Evolutionary conservation across 23 red algal genomes (phyloP).

Genomic region (Gracilaria gracilis): DNA sequence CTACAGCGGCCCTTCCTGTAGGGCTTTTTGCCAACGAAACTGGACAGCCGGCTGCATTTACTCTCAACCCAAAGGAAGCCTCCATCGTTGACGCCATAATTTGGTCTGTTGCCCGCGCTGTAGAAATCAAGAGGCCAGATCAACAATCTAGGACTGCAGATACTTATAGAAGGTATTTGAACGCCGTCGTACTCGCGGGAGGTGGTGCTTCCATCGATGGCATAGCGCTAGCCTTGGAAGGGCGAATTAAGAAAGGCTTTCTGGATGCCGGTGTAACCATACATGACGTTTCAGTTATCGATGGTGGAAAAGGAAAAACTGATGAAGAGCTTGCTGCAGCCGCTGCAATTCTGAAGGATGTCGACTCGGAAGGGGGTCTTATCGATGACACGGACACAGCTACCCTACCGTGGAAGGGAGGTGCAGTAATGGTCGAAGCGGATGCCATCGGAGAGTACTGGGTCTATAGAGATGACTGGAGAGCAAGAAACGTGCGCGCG

Average conservation of each 20-base stretch:
- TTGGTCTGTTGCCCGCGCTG: slow-evolving; percentile 67
- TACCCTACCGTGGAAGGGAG: slow-evolving; percentile 77
- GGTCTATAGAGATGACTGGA: slow-evolving; percentile 76
- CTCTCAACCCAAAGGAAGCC: slow-evolving; percentile 30
- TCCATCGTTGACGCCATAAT: slow-evolving; percentile 74
- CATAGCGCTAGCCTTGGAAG: slow-evolving; percentile 61
- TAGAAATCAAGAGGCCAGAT: slow-evolving; percentile 40
- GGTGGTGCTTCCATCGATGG: slow-evolving; percentile 65
- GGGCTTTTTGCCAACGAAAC: slow-evolving; percentile 67
- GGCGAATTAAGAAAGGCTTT: slow-evolving; percentile 66
- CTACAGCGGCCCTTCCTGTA: slow-evolving; percentile 50
- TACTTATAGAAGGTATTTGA: slow-evolving; percentile 58
- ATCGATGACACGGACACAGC: slow-evolving; percentile 77
- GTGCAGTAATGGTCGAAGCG: slow-evolving; percentile 77
- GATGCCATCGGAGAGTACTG: slow-evolving; percentile 63
- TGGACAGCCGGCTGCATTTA: slow-evolving; percentile 54
- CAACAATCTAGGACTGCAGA: slow-evolving; percentile 63
- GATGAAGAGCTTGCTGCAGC: slow-evolving; percentile 72
- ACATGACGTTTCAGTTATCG: slow-evolving; percentile 64
- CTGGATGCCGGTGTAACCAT: slow-evolving; percentile 52
- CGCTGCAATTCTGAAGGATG: slow-evolving; percentile 51
- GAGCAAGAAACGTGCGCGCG: slow-evolving; percentile 63
- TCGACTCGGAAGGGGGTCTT: slow-evolving; percentile 38
- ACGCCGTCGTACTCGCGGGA: slow-evolving; percentile 59
- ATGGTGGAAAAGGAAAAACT: slow-evolving; percentile 68